Evolutionary conservation across 768 basidiomycete species (phyloP), one percentile per base, ranked within the genome.

Genomic region (Podaxis pistillaris): DNA sequence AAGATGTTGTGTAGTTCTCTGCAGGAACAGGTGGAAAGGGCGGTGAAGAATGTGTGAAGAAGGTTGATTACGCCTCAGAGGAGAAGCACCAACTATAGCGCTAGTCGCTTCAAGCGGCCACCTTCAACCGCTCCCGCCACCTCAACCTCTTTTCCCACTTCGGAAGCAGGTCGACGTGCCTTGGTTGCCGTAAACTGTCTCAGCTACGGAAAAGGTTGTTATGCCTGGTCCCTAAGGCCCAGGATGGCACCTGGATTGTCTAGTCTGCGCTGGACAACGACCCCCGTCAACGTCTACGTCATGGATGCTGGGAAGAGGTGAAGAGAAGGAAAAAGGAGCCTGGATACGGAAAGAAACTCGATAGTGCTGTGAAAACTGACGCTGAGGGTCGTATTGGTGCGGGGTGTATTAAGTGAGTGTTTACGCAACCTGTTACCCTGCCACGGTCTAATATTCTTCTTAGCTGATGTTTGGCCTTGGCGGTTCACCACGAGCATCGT

Each of bases 161-260:
- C 68, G 88, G 87, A 12, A 79, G 82, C 54, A 78, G 80, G 36
- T 75, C 79, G n/a, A 66, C 79, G 26, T 94, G 93, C 68, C 91
- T 91, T 12, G 91, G 89, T 26, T 94, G 92, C 71, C 79, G 78
- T 57, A 86, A 67, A 70, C 83, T 0, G 93, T 94, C 12, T 90
- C 90, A 15, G 83, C 84, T 1, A 93, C 94, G 91, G 93, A 93
- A 68, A 80, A 83, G 62, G 93, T 92, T 8, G 91, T 94, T 33
- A 89, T 94, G 40, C 87, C 90, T 26, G 92, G 92, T 4, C 92
- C 92, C 24, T 87, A 90, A 63, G 89, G 89, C 38, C 87, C 88
- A 36, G 82, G 83, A 65, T 94, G 92, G 92, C 93, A 94, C 72
- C 78, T 82, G 6, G 70, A 80, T 40, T 94, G 92, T 72, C 79